Conservation (phyloP, 345 rosid species). For the Bruguiera parviflora region DNA sequence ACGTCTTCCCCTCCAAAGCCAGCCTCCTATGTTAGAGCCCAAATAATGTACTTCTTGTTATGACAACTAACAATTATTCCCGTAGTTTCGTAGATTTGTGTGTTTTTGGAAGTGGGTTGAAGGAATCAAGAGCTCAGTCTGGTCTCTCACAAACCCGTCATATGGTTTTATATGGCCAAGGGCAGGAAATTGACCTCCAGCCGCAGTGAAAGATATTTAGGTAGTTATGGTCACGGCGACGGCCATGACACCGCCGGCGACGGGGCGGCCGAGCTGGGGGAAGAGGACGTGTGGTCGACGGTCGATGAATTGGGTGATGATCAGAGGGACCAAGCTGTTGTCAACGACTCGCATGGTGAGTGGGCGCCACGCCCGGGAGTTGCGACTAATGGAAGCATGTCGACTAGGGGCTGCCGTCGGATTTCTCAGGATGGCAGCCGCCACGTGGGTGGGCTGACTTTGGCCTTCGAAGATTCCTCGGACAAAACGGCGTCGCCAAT, state of each 20-base stretch:
- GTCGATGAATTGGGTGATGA: slow-evolving; percentile 38
- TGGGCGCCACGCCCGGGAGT: slow-evolving; percentile 42
- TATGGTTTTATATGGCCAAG: slow-evolving; percentile 42
- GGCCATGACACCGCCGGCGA: slow-evolving; percentile 18
- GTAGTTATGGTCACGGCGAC: slow-evolving; percentile 35
- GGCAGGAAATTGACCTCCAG: slow-evolving; percentile 68
- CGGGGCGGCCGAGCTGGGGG: slow-evolving; percentile 46
- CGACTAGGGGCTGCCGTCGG: slow-evolving; percentile 14
- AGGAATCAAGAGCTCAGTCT: neutral
- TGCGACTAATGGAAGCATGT: slow-evolving; percentile 23
- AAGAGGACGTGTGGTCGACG: slow-evolving; percentile 83
- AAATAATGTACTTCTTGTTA: slow-evolving; percentile 25
- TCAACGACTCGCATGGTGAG: slow-evolving; percentile 15
- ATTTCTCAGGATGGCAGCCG: slow-evolving; percentile 16
- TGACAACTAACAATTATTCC: neutral
- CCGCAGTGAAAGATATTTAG: slow-evolving; percentile 68
- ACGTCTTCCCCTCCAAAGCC: slow-evolving; percentile 6
- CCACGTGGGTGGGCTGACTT: slow-evolving; percentile 61
- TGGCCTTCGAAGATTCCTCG: slow-evolving; percentile 58
- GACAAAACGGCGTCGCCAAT: slow-evolving; percentile 40
- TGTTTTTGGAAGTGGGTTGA: neutral
- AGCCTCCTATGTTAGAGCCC: slow-evolving; percentile 23
- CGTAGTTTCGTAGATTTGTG: neutral
- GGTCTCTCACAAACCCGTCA: neutral
- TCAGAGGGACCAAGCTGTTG: slow-evolving; percentile 10